Base-by-base conservation (phyloP, 2,329 filamentous ascomycete species). In the Leptographium lundbergii region DNA sequence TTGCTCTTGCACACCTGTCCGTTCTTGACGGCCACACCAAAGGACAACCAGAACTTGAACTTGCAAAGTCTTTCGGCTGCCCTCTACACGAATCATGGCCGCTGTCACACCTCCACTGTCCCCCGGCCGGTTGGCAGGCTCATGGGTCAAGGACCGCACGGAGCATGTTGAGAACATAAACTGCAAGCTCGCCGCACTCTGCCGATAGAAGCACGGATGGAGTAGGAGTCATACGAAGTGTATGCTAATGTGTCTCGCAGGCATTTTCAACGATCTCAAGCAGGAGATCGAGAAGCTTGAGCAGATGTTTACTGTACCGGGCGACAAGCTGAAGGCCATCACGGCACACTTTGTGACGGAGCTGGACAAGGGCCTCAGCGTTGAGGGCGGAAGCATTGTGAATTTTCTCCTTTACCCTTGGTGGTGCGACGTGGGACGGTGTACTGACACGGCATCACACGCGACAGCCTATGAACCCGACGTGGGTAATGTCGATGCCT, bases 381-480 rank as follows among this genome's bases (percentile, higher is more conserved):
- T 91, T 60, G 87, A 95, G 74, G 92, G 92, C 63, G 91, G 91
- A 61, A 95, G 87, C 71, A 97, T 99, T 73, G 90, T 95, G 73
- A 79, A 89, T 79, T 19, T 24, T 34, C n/a, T n/a, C n/a, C n/a
- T n/a, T n/a, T 2, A 56, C 54, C 34, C 24, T 11, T 22, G 53
- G 4, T 45, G 42, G 7, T 6, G 42, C 17, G 42, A 3, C 19
- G 6, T 45, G n/a, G 7, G 17, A 19, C 13, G 19, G 42, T 45
- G 42, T 14, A 3, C 27, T 50, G 50, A 48, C 27, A 24, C 6
- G 11, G 14, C 10, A 7, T 29, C 3, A 14, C 27, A 19, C 2
- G 17, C 10, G 6, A 6, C 32, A 95, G 89, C 91, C 92, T 61
- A 96, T 97, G 92, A 96, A 96, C 75, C 88, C 92, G 61, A 95